Evolutionary conservation across 139 green algal species (phyloP), one percentile per base, ranked within the genome.

Genomic region (Chlorella sp.): DNA sequence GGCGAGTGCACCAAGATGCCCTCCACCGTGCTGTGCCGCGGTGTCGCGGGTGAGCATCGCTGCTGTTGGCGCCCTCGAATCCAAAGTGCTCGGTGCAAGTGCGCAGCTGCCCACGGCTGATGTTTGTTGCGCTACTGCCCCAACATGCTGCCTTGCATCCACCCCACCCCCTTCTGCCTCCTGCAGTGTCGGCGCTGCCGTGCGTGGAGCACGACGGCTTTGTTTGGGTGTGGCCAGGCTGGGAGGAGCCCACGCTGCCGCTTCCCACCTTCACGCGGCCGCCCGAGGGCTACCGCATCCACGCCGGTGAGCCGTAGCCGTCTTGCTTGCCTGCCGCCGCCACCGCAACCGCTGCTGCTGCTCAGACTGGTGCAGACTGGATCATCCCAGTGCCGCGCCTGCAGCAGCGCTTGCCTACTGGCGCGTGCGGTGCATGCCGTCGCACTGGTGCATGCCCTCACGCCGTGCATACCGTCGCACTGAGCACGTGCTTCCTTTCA

Each of bases 1-100:
- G 97, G 97, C 11, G 62, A 89, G 86, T 99, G 96, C 89, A 94
- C 90, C 15, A 94, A 97, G 88, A 99, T 99, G 97, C 97, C 97
- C 15, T 96, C 90, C 39, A 99, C 94, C 15, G 73, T 81, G 13
- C 85, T 92, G 47, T 96, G 94, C 90, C 82, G 81, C 30, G 92
- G 91, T 70, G 91, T 98, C n/a, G 64, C 85, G 36, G 75, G 75
- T 70, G 0, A 57, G 70, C 65, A 26, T 26, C 18, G 13, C n/a
- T 13, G 2, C n/a, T n/a, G n/a, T n/a, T n/a, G n/a, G n/a, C n/a
- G n/a, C n/a, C n/a, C n/a, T n/a, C n/a, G n/a, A n/a, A n/a, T n/a
- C n/a, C n/a, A n/a, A n/a, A n/a, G n/a, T n/a, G n/a, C n/a, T n/a
- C n/a, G n/a, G n/a, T n/a, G n/a, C n/a, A n/a, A n/a, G n/a, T n/a